These are phyloP conservation scores for Xerophyta viscosa DNA, from an alignment of 106 monocot species.

Conservation along the genomic window DNA sequence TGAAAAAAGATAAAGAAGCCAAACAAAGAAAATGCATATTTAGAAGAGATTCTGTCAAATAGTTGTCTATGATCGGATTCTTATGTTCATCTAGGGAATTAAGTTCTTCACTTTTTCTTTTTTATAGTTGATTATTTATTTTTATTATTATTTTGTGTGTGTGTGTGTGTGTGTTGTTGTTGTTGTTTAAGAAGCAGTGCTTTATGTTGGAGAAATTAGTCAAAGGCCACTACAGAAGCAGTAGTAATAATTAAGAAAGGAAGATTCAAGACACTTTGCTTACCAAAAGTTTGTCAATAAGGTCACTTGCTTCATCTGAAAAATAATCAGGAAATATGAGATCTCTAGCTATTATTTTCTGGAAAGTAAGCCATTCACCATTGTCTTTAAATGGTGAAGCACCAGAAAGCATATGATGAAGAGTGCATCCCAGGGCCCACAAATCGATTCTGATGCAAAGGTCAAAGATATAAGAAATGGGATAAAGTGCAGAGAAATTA, in stretches of 20 bases:
- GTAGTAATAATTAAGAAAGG: neutral
- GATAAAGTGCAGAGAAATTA: neutral
- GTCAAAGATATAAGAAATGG: neutral
- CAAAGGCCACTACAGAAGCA: too few relatives aligned
- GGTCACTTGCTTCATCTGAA: conserved; percentile 73
- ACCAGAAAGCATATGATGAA: conserved; percentile 98
- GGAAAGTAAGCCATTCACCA: conserved; percentile 97
- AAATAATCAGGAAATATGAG: conserved; percentile 82
- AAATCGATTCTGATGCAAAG: conserved; percentile 74
- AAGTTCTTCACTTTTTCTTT: too few relatives aligned
- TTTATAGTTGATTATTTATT: too few relatives aligned
- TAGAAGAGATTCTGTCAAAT: too few relatives aligned
- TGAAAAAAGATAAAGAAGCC: too few relatives aligned
- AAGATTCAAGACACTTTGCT: neutral
- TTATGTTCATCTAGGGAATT: too few relatives aligned
- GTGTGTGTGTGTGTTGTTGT: too few relatives aligned
- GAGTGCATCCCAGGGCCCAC: conserved; percentile 97
- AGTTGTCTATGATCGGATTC: too few relatives aligned
- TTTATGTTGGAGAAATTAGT: too few relatives aligned
- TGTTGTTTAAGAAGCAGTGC: too few relatives aligned
- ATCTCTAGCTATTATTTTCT: conserved; percentile 84
- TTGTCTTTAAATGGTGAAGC: conserved; percentile 93
- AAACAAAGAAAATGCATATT: too few relatives aligned
- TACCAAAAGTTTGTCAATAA: conserved; percentile 88
- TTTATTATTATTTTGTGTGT: too few relatives aligned